Base-by-base conservation (phyloP, 768 basidiomycete species). In the Leccinum truebloodii region DNA sequence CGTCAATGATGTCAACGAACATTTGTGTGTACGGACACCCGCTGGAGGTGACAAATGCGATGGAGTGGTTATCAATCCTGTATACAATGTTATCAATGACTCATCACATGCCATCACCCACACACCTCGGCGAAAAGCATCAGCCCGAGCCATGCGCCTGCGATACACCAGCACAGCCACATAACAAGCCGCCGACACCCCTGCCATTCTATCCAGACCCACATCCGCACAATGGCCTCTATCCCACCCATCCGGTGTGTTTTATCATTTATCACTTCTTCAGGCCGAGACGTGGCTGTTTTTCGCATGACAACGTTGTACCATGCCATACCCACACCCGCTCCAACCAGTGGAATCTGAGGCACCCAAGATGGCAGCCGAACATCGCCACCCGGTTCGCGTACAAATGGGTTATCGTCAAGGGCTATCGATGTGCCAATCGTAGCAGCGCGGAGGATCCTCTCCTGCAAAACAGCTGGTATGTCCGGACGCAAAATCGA, bases 241-340 rank as follows among this genome's bases (percentile, higher is more conserved):
- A 81, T 28, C n/a, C 75, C 75, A 24, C 73, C 73, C 57, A 79
- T 63, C 22, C 50, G 51, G 58, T 24, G 14, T 56, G 44, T 34
- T 32, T 34, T 34, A 13, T 57, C 55, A 57, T 60, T 49, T 13
- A 24, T 39, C 26, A 6, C 34, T 8, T 52, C 54, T 35, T 41
- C n/a, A 34, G 62, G 54, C 13, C 59, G 66, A 41, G 65, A 60
- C 34, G 49, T 32, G 8, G 86, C 80, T 32, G 89, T 67, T 30
- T 75, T 71, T 58, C 86, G 78, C 70, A 94, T 83, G 63, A 77
- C 76, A 20, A 88, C 76, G 18, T 71, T 69, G 72, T 92, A 89
- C 90, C 90, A 92, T 4, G 88, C 83, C 72, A 86, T 76, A 20
- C 72, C 75, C 9, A 81, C 71, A 0, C 88, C 83, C 1, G 87